Evolutionary conservation across 2,329 filamentous ascomycete genomes (phyloP).

Genomic region (Microsporum canis): DNA sequence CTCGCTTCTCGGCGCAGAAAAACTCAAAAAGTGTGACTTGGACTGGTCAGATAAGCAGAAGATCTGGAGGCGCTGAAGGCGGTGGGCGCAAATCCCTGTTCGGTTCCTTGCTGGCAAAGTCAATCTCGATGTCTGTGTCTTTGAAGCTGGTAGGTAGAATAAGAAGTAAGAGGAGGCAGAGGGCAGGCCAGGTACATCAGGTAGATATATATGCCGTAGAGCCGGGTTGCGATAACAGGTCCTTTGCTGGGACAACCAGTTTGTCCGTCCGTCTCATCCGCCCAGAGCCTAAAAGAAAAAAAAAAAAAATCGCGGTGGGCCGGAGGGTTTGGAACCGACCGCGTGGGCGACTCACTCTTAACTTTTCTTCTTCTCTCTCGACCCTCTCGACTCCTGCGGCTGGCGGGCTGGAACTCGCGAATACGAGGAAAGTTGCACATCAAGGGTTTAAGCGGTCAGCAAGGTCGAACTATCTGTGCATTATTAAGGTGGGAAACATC

Average conservation of each 20-base stretch:
- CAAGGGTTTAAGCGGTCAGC: background rate
- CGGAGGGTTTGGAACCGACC: slow-evolving; percentile 3
- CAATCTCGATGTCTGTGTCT: background rate
- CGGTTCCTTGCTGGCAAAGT: background rate
- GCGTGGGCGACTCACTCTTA: background rate
- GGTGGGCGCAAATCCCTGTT: background rate
- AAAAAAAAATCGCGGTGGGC: background rate
- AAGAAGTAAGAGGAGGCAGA: background rate
- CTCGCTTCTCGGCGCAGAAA: background rate
- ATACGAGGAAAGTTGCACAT: background rate
- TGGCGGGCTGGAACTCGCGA: background rate
- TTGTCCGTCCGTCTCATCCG: background rate
- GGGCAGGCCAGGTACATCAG: background rate
- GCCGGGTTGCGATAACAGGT: background rate
- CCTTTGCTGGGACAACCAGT: background rate
- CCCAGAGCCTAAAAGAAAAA: background rate
- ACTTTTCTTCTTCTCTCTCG: background rate
- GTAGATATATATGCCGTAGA: background rate
- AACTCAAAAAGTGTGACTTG: slow-evolving; percentile 1
- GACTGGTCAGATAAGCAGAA: background rate
- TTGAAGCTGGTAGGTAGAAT: background rate
- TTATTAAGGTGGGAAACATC: too few relatives aligned
- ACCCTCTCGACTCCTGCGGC: background rate
- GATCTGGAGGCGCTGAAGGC: background rate
- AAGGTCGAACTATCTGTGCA: background rate